A percentile compares a stretch with the other conserved stretches of the same genome.
Conservation (phyloP, 495 filamentous ascomycete genomes). For the Penicillium paradoxum region DNA sequence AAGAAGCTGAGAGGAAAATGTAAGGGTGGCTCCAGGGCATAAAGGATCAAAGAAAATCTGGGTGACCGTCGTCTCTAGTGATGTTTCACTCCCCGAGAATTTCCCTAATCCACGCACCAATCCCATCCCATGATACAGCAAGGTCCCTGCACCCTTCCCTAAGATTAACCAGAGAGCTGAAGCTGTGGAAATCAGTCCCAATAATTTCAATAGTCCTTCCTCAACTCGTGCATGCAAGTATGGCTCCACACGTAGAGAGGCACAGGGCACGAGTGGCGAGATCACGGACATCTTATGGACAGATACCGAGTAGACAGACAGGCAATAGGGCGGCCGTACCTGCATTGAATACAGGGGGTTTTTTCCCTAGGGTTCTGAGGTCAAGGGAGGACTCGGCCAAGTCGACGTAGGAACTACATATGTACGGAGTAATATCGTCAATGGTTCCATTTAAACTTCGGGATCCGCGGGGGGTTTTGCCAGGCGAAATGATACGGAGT, state of each 20-base stretch:
- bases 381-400: not conserved
- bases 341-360: not conserved
- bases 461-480: no score
- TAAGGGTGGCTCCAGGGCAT: conserved; percentile 5
- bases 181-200: not conserved
- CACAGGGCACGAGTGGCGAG: conserved; percentile 4
- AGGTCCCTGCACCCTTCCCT: not conserved
- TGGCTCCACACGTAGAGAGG: not conserved
- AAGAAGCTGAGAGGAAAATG: not conserved
- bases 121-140: not conserved
- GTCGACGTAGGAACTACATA: not conserved
- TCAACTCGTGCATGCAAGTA: conserved; percentile 4
- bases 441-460: no score
- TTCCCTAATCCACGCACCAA: not conserved
- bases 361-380: not conserved
- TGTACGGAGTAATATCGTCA: no score
- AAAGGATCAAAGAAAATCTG: not conserved
- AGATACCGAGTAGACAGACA: not conserved
- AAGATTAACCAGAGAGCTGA: no score
- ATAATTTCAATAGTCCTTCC: not conserved
- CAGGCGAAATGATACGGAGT: no score
- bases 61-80: not conserved
- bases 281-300: conserved; percentile 1
- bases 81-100: conserved; percentile 1
- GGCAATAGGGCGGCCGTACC: conserved; percentile 1